Conservation (phyloP, 345 rosid species). For the Sonneratia caseolaris region DNA sequence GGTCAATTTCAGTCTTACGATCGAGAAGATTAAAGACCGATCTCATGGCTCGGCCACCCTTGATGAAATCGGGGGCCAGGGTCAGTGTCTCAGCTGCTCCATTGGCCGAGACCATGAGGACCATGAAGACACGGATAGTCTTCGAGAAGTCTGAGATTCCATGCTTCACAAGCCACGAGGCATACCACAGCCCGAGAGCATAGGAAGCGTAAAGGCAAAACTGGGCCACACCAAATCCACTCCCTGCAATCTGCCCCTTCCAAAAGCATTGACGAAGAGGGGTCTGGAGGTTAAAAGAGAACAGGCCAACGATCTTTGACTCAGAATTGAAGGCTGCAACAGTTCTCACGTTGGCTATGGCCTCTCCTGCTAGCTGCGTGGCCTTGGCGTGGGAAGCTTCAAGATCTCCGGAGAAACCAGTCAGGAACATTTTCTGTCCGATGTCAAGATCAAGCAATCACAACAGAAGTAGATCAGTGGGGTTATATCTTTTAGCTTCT, state of each 20-base stretch:
- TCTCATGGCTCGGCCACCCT: constrained; percentile 90
- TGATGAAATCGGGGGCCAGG: constrained; percentile 94
- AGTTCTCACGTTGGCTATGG: constrained; percentile 90
- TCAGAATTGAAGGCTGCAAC: constrained; percentile 98
- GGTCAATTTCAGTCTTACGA: constrained; percentile 95
- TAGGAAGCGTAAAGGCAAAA: constrained; percentile 88
- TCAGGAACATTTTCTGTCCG: constrained; percentile 93
- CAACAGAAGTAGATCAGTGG: not conserved
- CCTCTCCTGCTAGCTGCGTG: constrained; percentile 95
- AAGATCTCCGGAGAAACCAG: constrained; percentile 88
- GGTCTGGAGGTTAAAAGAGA: constrained; percentile 61
- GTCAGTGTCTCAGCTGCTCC: constrained; percentile 98
- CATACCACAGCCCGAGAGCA: constrained; percentile 99
- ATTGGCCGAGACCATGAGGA: constrained; percentile 97
- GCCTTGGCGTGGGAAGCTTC: constrained; percentile 93
- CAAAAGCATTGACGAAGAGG: constrained; percentile 88
- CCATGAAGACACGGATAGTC: constrained; percentile 94
- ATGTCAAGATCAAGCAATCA: constrained; percentile 8
- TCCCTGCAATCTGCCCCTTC: constrained; percentile 99
- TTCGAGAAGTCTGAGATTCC: constrained; percentile 96
- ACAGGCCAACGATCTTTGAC: constrained; percentile 70
- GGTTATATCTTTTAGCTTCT: not conserved
- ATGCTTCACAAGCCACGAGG: constrained; percentile 99
- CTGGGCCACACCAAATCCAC: constrained; percentile 93
- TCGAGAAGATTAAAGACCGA: constrained; percentile 92